A percentile compares a stretch with the other conserved stretches of the same genome.
Conservation (phyloP, 2,329 filamentous ascomycete species). For the Sporothrix euskadiensis region DNA sequence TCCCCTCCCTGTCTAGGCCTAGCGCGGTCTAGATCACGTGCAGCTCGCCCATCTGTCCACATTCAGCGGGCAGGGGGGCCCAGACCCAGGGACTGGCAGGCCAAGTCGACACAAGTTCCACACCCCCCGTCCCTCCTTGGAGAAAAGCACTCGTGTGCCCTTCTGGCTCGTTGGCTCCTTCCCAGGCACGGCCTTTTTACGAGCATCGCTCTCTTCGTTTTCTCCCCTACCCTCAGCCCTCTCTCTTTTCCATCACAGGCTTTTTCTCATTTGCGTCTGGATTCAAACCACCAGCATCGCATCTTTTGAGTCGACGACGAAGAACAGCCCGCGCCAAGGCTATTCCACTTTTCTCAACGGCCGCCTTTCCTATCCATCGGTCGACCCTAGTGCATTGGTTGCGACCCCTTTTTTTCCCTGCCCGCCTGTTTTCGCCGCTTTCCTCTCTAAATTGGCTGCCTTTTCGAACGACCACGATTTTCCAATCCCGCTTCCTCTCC, state of each 20-base stretch:
- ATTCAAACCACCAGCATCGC: background rate
- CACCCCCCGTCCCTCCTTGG: slow-evolving; percentile 15
- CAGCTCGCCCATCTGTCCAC: background rate
- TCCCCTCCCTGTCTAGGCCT: background rate
- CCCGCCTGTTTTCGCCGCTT: background rate
- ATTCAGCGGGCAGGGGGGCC: background rate
- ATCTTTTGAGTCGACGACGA: slow-evolving; percentile 3
- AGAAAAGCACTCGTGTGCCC: slow-evolving; percentile 24
- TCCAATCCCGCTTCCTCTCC: slow-evolving; percentile 9
- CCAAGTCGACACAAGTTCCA: slow-evolving; percentile 20
- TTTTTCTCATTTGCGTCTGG: background rate
- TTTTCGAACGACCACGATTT: slow-evolving; percentile 12
- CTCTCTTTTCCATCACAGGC: background rate
- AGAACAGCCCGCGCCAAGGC: background rate
- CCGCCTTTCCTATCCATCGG: background rate
- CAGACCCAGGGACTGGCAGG: slow-evolving; percentile 8
- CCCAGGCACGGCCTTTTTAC: background rate
- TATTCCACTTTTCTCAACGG: slow-evolving; percentile 7
- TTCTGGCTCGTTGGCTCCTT: slow-evolving; percentile 2
- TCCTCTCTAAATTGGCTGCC: background rate
- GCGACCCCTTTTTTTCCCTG: slow-evolving; percentile 11
- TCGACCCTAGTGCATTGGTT: background rate
- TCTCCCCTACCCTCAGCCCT: background rate
- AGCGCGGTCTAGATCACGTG: slow-evolving; percentile 6
- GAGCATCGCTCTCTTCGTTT: slow-evolving; percentile 5